phyloP scores from a whole-genome alignment of 2,329 filamentous ascomycete genomes.

The Cordyceps cateniannulata region DNA sequence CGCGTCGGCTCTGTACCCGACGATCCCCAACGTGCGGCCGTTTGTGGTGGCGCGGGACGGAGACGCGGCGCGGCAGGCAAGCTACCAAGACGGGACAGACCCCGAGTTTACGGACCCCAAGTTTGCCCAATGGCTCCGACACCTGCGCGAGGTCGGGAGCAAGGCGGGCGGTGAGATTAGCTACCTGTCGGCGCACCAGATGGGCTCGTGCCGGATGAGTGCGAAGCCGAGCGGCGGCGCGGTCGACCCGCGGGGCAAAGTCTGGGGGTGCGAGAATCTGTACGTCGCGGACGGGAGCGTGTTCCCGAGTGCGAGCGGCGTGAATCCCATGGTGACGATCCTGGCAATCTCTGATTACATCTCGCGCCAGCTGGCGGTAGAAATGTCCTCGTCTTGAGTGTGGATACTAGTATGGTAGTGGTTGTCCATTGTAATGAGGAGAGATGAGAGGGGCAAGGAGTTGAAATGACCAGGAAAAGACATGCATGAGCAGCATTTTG shows the following conservation, averaged over 20 bases:
- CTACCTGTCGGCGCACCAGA: slow-evolving; percentile 73
- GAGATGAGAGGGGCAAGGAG: too few species aligned
- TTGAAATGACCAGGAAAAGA: not conserved
- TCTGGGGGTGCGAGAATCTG: slow-evolving; percentile 60
- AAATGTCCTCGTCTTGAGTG: slow-evolving; percentile 21
- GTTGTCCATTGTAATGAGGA: not conserved
- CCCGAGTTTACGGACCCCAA: slow-evolving; percentile 48
- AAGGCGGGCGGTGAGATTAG: slow-evolving; percentile 39
- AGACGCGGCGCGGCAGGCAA: slow-evolving; percentile 16
- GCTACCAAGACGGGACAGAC: slow-evolving; percentile 19
- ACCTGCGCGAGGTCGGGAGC: slow-evolving; percentile 42
- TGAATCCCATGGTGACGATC: slow-evolving; percentile 75
- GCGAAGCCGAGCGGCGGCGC: slow-evolving; percentile 44
- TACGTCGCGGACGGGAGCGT: slow-evolving; percentile 71
- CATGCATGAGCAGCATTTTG: not conserved
- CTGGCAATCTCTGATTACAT: slow-evolving; percentile 67
- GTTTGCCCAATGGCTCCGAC: slow-evolving; percentile 56
- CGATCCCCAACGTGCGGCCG: slow-evolving; percentile 53
- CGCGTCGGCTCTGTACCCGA: slow-evolving; percentile 70
- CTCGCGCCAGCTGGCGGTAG: slow-evolving; percentile 47
- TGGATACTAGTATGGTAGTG: not conserved
- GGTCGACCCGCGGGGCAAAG: slow-evolving; percentile 49
- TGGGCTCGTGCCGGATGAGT: slow-evolving; percentile 72
- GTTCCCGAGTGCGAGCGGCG: slow-evolving; percentile 69
- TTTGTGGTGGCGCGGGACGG: slow-evolving; percentile 42